phyloP scores from a whole-genome alignment of 208 protist genomes.

The Trypanosomatidae sp. region DNA sequence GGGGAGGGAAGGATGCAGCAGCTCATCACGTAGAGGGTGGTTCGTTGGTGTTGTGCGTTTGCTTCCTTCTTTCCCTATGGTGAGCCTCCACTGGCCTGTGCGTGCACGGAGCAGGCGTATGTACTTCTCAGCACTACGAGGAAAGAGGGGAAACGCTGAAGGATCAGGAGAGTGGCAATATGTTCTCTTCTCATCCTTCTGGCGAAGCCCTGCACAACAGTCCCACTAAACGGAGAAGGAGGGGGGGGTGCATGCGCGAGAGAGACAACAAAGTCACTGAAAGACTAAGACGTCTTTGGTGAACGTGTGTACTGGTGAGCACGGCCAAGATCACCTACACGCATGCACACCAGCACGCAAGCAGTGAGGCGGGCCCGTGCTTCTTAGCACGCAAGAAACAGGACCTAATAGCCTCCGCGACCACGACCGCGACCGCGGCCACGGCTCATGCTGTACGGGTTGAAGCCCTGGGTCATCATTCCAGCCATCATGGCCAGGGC shows the following conservation, averaged over 20 bases:
- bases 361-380: not conserved
- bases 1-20: not conserved
- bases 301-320: not conserved
- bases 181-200: not conserved
- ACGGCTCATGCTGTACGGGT: conserved; percentile 48
- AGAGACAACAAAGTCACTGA: not conserved
- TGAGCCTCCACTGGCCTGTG: not conserved
- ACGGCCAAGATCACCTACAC: not conserved
- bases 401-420: conserved; percentile 27
- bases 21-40: not conserved
- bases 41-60: not conserved
- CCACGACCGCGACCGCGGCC: conserved; percentile 41
- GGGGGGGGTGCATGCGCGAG: too few species aligned
- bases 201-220: not conserved
- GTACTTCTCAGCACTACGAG: not conserved
- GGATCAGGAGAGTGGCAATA: not conserved
- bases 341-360: not conserved
- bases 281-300: not conserved
- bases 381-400: not conserved
- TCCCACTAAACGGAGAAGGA: not conserved
- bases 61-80: not conserved
- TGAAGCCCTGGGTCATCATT: conserved; percentile 83
- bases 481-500: conserved; percentile 82
- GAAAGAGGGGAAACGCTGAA: not conserved
- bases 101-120: not conserved